A percentile compares a stretch with the other conserved stretches of the same genome.
These are phyloP conservation scores for Kwoniella mangroviensis DNA, from an alignment of 768 basidiomycete genomes.

Conservation along the genomic window DNA sequence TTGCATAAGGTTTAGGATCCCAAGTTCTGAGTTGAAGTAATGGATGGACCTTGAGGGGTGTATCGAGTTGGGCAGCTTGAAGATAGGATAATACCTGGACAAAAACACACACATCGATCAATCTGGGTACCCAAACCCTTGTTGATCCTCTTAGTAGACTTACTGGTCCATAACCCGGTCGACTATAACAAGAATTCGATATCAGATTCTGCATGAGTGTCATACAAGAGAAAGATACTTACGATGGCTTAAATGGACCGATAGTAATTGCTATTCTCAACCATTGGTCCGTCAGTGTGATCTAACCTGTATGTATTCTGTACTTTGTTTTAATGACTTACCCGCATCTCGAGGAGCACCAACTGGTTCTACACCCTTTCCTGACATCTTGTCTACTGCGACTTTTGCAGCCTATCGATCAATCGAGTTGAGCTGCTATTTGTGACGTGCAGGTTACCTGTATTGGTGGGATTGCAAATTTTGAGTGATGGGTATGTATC, in stretches of 20 bases:
- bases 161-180: constrained; percentile 57
- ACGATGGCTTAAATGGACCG: constrained; percentile 55
- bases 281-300: background rate
- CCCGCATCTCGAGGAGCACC: constrained; percentile 45
- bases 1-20: constrained; percentile 57
- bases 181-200: constrained; percentile 31
- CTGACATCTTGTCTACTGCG: constrained; percentile 3
- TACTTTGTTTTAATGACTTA: constrained; percentile 13
- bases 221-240: background rate
- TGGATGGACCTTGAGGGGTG: constrained; percentile 54
- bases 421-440: background rate
- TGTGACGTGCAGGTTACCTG: background rate
- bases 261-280: constrained; percentile 44
- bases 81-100: constrained; percentile 52
- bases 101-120: too few species aligned
- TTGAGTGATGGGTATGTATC: background rate
- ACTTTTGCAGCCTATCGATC: background rate
- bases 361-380: constrained; percentile 40
- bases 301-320: too few species aligned
- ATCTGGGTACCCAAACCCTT: too few species aligned
- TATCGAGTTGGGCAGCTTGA: constrained; percentile 53
- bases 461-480: background rate
- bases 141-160: background rate
- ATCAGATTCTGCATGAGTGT: background rate
- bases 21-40: constrained; percentile 53